Conservation (phyloP, 495 filamentous ascomycete genomes). For the Tuber microsphaerosporum region DNA sequence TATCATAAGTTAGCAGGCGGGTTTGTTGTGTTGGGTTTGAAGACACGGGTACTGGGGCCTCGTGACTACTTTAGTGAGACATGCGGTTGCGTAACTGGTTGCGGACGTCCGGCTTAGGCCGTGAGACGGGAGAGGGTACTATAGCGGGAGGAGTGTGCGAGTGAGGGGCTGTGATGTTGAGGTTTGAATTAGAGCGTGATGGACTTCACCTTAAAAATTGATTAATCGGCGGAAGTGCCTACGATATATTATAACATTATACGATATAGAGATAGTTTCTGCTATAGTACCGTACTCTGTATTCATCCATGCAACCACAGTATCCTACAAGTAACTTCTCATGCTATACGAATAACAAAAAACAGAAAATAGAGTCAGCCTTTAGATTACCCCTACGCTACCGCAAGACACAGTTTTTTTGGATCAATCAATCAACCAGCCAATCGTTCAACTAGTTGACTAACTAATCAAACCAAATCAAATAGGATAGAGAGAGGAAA, state of each 20-base stretch:
- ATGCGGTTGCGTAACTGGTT: neutral
- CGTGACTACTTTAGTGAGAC: neutral
- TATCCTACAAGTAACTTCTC: neutral
- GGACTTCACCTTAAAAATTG: neutral
- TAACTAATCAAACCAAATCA: neutral
- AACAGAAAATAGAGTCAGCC: neutral
- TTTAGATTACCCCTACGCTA: constrained; percentile 2
- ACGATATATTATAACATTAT: neutral
- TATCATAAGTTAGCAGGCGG: neutral
- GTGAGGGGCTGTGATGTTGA: neutral
- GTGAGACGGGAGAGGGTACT: neutral
- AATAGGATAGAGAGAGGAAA: neutral
- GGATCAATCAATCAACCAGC: neutral
- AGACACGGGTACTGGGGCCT: neutral
- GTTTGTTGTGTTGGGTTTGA: neutral
- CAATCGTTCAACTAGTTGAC: neutral
- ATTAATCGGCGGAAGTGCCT: neutral
- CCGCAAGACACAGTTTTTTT: constrained; percentile 30
- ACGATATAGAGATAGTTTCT: neutral
- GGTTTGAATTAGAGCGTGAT: neutral
- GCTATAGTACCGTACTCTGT: neutral
- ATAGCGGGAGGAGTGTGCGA: neutral
- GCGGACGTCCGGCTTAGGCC: neutral
- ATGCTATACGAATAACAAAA: neutral
- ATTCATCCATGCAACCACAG: neutral